phyloP scores from a whole-genome alignment of 2,329 filamentous ascomycete genomes.

The Colletotrichum cuscutae region DNA sequence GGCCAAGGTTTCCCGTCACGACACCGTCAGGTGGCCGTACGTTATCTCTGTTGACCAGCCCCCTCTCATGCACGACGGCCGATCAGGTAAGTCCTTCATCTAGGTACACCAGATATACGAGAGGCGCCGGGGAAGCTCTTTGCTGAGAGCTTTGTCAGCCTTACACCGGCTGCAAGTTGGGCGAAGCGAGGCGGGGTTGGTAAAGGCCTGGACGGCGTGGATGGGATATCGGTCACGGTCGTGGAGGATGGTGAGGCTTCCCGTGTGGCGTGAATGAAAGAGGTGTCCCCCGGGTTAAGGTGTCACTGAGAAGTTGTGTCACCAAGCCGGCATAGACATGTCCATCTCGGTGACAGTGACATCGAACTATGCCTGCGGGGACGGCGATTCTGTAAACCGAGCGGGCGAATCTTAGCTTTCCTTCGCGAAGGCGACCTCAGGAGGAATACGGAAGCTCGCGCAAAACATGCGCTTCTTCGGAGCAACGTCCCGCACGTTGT shows the following conservation, averaged over 20 bases:
- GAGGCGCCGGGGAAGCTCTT: constrained; percentile 4
- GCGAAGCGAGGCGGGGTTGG: constrained; percentile 6
- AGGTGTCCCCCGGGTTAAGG: not conserved
- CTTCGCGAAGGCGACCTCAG: constrained; percentile 79
- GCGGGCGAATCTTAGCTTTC: constrained; percentile 4
- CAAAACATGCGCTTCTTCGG: constrained; percentile 98
- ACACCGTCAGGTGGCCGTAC: constrained; percentile 6
- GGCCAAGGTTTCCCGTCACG: constrained; percentile 4
- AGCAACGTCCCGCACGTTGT: constrained; percentile 86
- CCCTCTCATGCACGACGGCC: constrained; percentile 7
- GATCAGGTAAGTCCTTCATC: not conserved
- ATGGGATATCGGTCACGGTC: constrained; percentile 3
- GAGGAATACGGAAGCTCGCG: constrained; percentile 87
- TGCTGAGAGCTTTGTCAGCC: not conserved
- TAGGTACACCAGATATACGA: not conserved
- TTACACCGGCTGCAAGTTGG: constrained; percentile 22
- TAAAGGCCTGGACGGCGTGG: not conserved
- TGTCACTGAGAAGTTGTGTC: not conserved
- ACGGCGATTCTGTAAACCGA: not conserved
- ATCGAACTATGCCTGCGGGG: not conserved
- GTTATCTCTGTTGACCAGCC: constrained; percentile 9
- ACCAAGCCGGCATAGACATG: not conserved
- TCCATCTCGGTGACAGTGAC: not conserved
- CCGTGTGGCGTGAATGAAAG: constrained; percentile 1
- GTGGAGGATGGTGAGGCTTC: not conserved